phyloP scores from a whole-genome alignment of 768 basidiomycete genomes.

The Gyrodon lividus region DNA sequence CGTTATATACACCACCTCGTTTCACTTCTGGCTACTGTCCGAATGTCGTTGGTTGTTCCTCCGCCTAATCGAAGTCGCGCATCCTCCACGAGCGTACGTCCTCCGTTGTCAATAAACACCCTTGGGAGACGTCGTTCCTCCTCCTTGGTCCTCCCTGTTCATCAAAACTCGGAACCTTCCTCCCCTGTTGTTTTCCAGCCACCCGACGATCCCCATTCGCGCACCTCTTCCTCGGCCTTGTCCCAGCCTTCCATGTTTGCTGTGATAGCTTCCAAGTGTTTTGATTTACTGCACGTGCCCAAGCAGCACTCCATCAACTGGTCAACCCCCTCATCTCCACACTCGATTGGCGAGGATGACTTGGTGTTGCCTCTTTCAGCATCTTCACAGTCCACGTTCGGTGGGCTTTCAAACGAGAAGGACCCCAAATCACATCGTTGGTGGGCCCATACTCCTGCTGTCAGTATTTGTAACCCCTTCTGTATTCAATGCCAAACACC shows the following conservation, averaged over 20 bases:
- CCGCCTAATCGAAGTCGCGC: constrained; percentile 52
- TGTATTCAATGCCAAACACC: constrained; percentile 3
- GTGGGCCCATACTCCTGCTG: constrained; percentile 34
- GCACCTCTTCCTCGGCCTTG: constrained; percentile 11
- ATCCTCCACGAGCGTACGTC: constrained; percentile 57
- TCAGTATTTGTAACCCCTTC: constrained; percentile 24
- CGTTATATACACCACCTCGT: constrained; percentile 3
- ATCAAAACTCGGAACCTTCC: constrained; percentile 15
- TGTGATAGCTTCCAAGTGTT: constrained; percentile 47
- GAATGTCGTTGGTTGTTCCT: constrained; percentile 37
- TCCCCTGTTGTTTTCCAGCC: constrained; percentile 1
- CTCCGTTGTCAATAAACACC: constrained; percentile 48
- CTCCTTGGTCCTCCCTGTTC: constrained; percentile 41
- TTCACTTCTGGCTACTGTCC: constrained; percentile 17
- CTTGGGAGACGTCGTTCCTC: constrained; percentile 56
- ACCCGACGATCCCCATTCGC: neutral
- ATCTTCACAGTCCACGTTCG: constrained; percentile 47
- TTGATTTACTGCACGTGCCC: constrained; percentile 51
- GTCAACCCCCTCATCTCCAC: constrained; percentile 48
- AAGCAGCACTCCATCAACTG: constrained; percentile 39
- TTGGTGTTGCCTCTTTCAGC: constrained; percentile 56
- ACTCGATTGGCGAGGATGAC: constrained; percentile 39
- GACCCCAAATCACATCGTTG: constrained; percentile 27
- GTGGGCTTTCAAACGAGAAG: constrained; percentile 43
- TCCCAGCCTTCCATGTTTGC: constrained; percentile 48